These are phyloP conservation scores for Solanum aculeatissimum DNA, from an alignment of 305 asterid genomes.

Conservation along the genomic window DNA sequence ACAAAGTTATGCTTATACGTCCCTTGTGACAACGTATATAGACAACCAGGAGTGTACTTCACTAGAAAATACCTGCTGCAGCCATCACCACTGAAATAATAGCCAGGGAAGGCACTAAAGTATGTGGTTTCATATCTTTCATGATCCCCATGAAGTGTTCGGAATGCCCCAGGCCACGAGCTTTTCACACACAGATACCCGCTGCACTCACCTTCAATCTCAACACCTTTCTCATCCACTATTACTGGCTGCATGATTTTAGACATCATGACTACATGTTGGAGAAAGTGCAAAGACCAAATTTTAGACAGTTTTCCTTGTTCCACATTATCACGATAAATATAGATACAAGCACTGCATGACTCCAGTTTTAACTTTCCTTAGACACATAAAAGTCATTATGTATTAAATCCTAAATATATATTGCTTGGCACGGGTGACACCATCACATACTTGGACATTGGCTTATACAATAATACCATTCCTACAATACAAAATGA, in stretches of 20 bases:
- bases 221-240: slow-evolving; percentile 93
- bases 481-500: not conserved
- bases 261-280: not conserved
- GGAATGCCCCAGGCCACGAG: slow-evolving; percentile 97
- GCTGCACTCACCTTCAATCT: slow-evolving; percentile 91
- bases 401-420: not conserved
- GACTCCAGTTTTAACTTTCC: not conserved
- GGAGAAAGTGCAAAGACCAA: not conserved
- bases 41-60: not conserved
- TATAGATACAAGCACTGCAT: not conserved
- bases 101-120: slow-evolving; percentile 98
- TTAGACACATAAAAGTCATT: not conserved
- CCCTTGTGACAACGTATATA: not conserved
- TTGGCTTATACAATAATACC: not conserved
- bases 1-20: not conserved
- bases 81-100: slow-evolving; percentile 97
- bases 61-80: slow-evolving; percentile 64
- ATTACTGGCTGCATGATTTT: slow-evolving; percentile 67
- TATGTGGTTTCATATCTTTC: slow-evolving; percentile 96
- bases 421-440: not conserved
- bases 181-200: slow-evolving; percentile 82
- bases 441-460: not conserved
- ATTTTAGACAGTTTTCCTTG: not conserved
- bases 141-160: slow-evolving; percentile 90
- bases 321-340: not conserved